Evolutionary conservation across 1,284 basidiomycete genomes (phyloP).

Genomic region (Pisolithus thermaeus): DNA sequence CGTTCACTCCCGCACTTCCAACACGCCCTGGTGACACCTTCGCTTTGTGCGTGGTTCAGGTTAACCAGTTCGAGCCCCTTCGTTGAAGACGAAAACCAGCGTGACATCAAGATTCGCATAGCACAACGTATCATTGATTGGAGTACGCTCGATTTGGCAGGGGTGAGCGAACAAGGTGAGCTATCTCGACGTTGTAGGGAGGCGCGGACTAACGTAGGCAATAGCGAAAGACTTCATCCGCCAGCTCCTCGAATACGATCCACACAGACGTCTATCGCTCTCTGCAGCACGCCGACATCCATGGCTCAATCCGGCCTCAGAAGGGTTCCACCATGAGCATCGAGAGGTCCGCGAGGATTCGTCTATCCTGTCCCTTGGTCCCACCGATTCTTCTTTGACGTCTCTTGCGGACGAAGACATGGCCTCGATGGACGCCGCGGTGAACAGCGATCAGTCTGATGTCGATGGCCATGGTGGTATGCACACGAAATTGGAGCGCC

Average conservation of each 20-base stretch:
- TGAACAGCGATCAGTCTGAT: constrained; percentile 16
- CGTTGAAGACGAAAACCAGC: constrained; percentile 54
- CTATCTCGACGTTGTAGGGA: neutral
- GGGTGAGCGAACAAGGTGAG: constrained; percentile 36
- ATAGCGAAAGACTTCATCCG: constrained; percentile 34
- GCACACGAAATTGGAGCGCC: constrained; percentile 30
- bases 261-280: constrained; percentile 52
- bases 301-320: constrained; percentile 44
- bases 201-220: neutral
- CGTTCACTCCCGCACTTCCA: neutral
- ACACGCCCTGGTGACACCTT: neutral
- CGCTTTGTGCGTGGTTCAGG: constrained; percentile 37
- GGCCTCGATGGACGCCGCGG: constrained; percentile 23
- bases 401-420: constrained; percentile 25
- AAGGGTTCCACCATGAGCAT: neutral
- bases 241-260: constrained; percentile 40
- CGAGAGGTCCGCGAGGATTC: constrained; percentile 11
- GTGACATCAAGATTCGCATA: constrained; percentile 52
- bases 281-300: constrained; percentile 53
- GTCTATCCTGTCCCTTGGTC: constrained; percentile 13
- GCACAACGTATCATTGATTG: constrained; percentile 57
- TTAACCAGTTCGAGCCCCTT: constrained; percentile 68
- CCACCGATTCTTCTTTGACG: constrained; percentile 15
- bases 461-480: constrained; percentile 27
- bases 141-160: constrained; percentile 36